Base-by-base conservation (phyloP, 2,329 filamentous ascomycete species). In the Erysiphe pulchra region DNA sequence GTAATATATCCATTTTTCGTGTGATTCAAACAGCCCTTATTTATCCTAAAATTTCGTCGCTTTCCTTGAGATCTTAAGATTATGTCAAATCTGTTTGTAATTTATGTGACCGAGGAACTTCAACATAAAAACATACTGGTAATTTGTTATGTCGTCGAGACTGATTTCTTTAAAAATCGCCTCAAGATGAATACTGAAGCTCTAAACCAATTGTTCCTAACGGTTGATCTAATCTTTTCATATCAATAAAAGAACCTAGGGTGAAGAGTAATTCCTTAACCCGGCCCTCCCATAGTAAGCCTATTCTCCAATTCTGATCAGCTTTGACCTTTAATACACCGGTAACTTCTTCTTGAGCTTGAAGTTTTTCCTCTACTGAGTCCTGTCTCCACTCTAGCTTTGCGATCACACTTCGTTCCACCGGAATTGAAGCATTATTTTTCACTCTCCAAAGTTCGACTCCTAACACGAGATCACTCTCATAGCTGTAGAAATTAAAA, bases 401-500 rank as follows among this genome's bases (percentile, higher is more conserved):
- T 2, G 69, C 68, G 53, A 65, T 61, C 52, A 71, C 66, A 49
- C 67, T 71, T 38, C 69, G 59, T 49, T 64, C 62, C 41, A 54
- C 56, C n/a, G 30, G 14, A 39, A 47, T 51, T 41, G 47, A 51
- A 20, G 49, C 45, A 12, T 50, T 55, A 33, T 41, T 49, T 31
- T 59, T 61, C 49, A 74, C 78, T 56, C 82, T 76, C 87, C 90
- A 98, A 39, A 95, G 66, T 63, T 98, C 90, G 64, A 84, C 82
- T 13, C 90, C 90, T 20, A 95, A 71, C 24, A 85, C 78, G 67
- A 93, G 79, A 48, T 90, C 81, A 57, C 84, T 93, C 65, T 98
- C 90, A 65, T 94, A 98, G 59, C 84, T 93, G 63, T 94, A 95
- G 44, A 94, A 80, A 56, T 98, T 98, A 63, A 98, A 98, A 57